phyloP scores from a whole-genome alignment of 2,329 filamentous ascomycete species.

The Delphinella strobiligena region DNA sequence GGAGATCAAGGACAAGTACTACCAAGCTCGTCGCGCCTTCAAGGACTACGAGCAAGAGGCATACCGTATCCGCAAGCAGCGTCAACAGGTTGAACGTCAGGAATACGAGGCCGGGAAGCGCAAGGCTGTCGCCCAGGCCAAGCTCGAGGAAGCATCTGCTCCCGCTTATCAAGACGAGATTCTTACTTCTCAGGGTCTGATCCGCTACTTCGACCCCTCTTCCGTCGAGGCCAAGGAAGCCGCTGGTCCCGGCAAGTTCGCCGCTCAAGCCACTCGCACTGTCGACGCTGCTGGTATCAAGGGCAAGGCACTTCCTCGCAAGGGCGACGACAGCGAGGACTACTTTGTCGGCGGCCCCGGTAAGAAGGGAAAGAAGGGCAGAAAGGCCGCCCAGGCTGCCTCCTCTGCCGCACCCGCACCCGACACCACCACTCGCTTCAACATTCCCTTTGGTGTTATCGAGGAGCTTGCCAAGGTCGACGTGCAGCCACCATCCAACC shows the following conservation, averaged over 20 bases:
- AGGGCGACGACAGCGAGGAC: constrained; percentile 66
- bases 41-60: constrained; percentile 74
- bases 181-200: constrained; percentile 71
- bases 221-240: constrained; percentile 51
- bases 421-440: constrained; percentile 55
- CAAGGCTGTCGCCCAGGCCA: constrained; percentile 62
- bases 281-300: constrained; percentile 77
- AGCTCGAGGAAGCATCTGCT: constrained; percentile 70
- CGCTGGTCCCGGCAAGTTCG: constrained; percentile 53
- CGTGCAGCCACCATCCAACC: constrained; percentile 77
- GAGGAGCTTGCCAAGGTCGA: constrained; percentile 78
- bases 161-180: constrained; percentile 92
- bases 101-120: constrained; percentile 58
- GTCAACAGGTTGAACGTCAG: constrained; percentile 69
- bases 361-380: constrained; percentile 81
- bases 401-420: constrained; percentile 34
- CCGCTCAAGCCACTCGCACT: constrained; percentile 67
- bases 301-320: constrained; percentile 71
- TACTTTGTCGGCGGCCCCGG: constrained; percentile 62
- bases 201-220: constrained; percentile 82
- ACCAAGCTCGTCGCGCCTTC: constrained; percentile 68
- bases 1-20: constrained; percentile 84
- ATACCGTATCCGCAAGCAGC: constrained; percentile 63
- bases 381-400: constrained; percentile 46
- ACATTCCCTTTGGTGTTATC: constrained; percentile 79